A percentile compares a stretch with the other conserved stretches of the same genome.
These are phyloP conservation scores for Penicillium macrosclerotiorum DNA, from an alignment of 495 filamentous ascomycete species.

Conservation along the genomic window DNA sequence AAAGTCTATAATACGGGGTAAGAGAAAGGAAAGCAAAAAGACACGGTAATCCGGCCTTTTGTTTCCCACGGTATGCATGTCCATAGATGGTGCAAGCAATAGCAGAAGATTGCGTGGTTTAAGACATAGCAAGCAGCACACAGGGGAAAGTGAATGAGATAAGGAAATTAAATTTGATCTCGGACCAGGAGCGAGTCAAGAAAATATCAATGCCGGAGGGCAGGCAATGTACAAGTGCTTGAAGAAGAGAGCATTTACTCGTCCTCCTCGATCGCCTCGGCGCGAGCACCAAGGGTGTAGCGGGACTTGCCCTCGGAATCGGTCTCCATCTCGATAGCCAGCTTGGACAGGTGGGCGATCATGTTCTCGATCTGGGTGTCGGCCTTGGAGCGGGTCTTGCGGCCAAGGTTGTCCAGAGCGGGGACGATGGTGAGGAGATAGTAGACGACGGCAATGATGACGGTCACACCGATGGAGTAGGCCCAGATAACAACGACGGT, in stretches of 20 bases:
- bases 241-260: conserved; percentile 45
- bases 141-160: conserved; percentile 17
- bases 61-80: conserved; percentile 31
- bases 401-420: conserved; percentile 72
- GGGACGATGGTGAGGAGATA: conserved; percentile 66
- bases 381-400: conserved; percentile 69
- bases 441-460: conserved; percentile 78
- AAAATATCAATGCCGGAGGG: conserved; percentile 8
- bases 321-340: conserved; percentile 68
- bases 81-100: conserved; percentile 24
- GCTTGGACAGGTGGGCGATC: conserved; percentile 70
- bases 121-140: conserved; percentile 20
- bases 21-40: conserved; percentile 17
- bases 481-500: conserved; percentile 77
- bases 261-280: conserved; percentile 67
- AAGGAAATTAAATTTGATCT: conserved; percentile 29
- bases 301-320: conserved; percentile 54
- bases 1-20: conserved; percentile 47
- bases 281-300: conserved; percentile 60
- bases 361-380: conserved; percentile 83
- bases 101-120: conserved; percentile 21
- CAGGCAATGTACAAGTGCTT: not conserved
- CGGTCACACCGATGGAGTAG: conserved; percentile 74
- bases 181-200: conserved; percentile 33
- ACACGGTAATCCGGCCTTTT: conserved; percentile 18